A percentile compares a stretch with the other conserved stretches of the same genome.
Evolutionary conservation across 176 grass and related monocot species (phyloP).

Genomic region (Miscanthus lutarioriparius): DNA sequence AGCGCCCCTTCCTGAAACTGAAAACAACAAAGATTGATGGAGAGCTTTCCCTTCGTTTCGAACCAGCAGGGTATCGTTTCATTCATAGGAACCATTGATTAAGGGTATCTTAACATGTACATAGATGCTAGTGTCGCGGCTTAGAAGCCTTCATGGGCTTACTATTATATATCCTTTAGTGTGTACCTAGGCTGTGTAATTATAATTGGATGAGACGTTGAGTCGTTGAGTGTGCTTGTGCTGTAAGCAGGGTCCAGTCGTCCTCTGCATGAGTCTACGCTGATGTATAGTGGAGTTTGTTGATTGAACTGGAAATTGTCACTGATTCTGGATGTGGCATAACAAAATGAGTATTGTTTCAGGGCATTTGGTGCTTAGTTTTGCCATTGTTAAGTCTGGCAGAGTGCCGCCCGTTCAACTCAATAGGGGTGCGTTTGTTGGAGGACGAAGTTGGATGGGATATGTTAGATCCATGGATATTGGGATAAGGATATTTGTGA

Average conservation of each 20-base stretch:
- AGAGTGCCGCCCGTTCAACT: too few species aligned
- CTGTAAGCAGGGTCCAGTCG: background rate
- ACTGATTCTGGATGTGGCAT: background rate
- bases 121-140: slow-evolving; percentile 24
- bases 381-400: too few species aligned
- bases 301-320: background rate
- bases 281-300: slow-evolving; percentile 12
- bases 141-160: background rate
- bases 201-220: background rate
- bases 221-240: background rate
- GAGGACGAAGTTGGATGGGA: too few species aligned
- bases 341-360: too few species aligned
- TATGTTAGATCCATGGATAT: too few species aligned
- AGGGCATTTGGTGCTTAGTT: too few species aligned
- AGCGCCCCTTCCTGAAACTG: background rate
- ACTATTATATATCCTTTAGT: background rate
- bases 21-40: slow-evolving; percentile 1
- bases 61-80: background rate
- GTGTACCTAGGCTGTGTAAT: background rate
- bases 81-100: background rate
- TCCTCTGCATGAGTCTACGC: background rate
- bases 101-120: slow-evolving; percentile 16
- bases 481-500: too few species aligned
- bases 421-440: too few species aligned
- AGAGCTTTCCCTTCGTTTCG: background rate